phyloP scores from a whole-genome alignment of 768 basidiomycete genomes.

The Inosperma sp. region DNA sequence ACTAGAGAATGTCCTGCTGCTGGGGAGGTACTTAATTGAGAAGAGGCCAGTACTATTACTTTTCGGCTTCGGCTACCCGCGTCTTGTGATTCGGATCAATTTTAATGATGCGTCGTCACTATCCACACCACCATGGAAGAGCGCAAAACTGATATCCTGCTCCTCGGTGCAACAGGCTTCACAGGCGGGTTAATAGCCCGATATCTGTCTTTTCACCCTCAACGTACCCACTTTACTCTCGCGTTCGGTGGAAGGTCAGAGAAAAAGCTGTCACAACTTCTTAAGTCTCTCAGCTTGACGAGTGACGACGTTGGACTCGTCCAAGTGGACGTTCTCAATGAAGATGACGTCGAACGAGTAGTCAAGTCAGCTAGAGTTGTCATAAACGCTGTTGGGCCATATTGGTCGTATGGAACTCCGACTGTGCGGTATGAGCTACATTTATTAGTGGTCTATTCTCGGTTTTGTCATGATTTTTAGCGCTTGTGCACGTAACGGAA shows the following conservation, averaged over 20 bases:
- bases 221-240: conserved; percentile 56
- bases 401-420: conserved; percentile 62
- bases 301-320: conserved; percentile 42
- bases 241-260: conserved; percentile 67
- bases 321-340: conserved; percentile 56
- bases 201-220: conserved; percentile 64
- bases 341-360: conserved; percentile 47
- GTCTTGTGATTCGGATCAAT: too few species aligned
- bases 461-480: not conserved
- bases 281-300: conserved; percentile 42
- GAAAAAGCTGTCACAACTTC: conserved; percentile 52
- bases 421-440: conserved; percentile 50
- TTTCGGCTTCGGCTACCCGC: too few species aligned
- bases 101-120: conserved; percentile 6
- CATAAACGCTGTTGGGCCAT: conserved; percentile 76
- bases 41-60: too few species aligned
- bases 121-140: not conserved
- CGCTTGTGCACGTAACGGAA: conserved; percentile 60
- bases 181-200: conserved; percentile 64
- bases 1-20: too few species aligned
- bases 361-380: conserved; percentile 62
- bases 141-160: conserved; percentile 46
- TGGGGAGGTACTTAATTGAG: too few species aligned
- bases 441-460: not conserved
- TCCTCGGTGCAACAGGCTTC: conserved; percentile 75